Base-by-base conservation (phyloP, 768 basidiomycete species). In the Dentipellis sp. region DNA sequence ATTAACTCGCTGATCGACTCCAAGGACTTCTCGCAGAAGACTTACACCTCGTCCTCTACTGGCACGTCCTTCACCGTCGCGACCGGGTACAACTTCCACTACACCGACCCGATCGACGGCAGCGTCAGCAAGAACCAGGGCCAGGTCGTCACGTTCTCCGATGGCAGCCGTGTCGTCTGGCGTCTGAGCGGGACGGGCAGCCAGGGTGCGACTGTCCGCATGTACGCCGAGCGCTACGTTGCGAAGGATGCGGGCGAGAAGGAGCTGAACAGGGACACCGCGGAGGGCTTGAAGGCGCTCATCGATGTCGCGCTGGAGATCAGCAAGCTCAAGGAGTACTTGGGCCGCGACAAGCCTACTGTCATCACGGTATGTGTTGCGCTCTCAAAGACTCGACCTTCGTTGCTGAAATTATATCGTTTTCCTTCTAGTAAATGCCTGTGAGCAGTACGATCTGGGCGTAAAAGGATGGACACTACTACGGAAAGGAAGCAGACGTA, bases 51-150 rank as follows among this genome's bases (percentile, higher is more conserved):
- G 2, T 74, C 78, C 54, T 80, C 85, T 51, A 83, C 86, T 2
- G 75, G 75, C 39, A 79, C 80, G 48, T 77, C 79, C 50, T 98
- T 94, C 77, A 85, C 78, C 58, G 83, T 99, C 56, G 78, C 81
- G 16, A 78, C 80, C 22, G 74, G 88, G 45, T 86, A 84, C 74
- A 84, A 92, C 78, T 99, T 99, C 68, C 82, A 88, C 67, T 99
- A 99, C 80, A 97, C 84, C 50, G 97, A 99, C 70, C 97, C 97
- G n/a, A 97, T 98, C 71, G 97, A 99, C 68, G 75, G 84, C 54
- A 91, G 89, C 47, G 80, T 97, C 59, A 92, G 90, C 62, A 84
- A 85, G 72, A 97, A 98, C 71, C 97, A 99, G 68, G 97, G 97
- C 1, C 89, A 97, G 63, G 88, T 94, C 68, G 84, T 98, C 67